Percentiles rank a stretch among this genome's conserved stretches.
phyloP scores from a whole-genome alignment of 2,329 filamentous ascomycete species.

The Penicillium glabrum region DNA sequence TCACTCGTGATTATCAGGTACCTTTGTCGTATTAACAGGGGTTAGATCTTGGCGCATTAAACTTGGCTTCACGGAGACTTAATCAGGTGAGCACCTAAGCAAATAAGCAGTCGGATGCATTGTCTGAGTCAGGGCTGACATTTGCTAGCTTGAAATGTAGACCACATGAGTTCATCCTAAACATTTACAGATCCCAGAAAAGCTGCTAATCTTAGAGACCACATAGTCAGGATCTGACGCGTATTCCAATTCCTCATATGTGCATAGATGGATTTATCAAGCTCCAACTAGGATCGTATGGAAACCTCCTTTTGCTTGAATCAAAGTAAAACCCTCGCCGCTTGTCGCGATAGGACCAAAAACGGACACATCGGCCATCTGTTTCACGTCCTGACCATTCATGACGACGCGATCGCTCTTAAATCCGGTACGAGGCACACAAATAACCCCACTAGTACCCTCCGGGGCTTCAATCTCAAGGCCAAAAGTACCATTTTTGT shows the following conservation, averaged over 20 bases:
- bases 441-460: slow-evolving; percentile 7
- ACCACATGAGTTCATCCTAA: not conserved
- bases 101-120: not conserved
- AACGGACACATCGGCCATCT: not conserved
- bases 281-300: not conserved
- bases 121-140: not conserved
- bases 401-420: not conserved
- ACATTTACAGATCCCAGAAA: too few relatives aligned
- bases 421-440: not conserved
- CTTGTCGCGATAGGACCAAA: not conserved
- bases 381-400: not conserved
- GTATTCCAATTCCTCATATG: too few relatives aligned
- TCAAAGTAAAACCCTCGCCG: not conserved
- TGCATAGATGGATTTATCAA: not conserved
- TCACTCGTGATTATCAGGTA: too few relatives aligned
- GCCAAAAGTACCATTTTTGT: not conserved
- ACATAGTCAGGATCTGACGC: too few relatives aligned
- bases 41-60: not conserved
- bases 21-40: not conserved
- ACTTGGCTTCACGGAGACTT: too few relatives aligned
- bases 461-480: slow-evolving; percentile 2
- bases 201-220: too few relatives aligned
- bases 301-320: not conserved
- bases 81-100: not conserved
- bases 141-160: not conserved